Evolutionary conservation across 352 stramenopile species (phyloP), one percentile per base, ranked within the genome.

Genomic region (Pythium angustatum): DNA sequence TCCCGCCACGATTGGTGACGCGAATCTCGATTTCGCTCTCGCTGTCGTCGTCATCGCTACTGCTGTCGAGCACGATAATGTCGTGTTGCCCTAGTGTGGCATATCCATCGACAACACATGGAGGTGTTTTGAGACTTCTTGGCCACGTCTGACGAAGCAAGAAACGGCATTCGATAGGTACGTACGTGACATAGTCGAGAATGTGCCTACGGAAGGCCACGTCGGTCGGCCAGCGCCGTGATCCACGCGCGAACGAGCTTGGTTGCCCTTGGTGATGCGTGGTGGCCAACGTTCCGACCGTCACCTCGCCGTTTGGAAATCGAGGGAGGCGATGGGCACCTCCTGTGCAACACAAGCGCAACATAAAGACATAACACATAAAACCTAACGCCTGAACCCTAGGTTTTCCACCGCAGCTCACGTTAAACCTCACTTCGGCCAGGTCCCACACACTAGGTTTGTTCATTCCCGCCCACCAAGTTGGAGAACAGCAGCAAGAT

Each of bases 61-160:
- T 71, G 63, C 51, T 43, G 38, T 38, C 30, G 8, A 70, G 11
- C 2, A 71, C 57, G 43, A 71, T 66, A 27, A 66, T 28, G 26
- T 66, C 64, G 19, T 27, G 31, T n/a, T 50, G 0, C 21, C 38
- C 63, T 70, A 10, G 1, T 6, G 30, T 30, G 5, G 3, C 47
- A 27, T 14, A 43, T 43, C 36, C 24, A 58, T 33, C n/a, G 15
- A 26, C 30, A 27, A n/a, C n/a, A n/a, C n/a, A n/a, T n/a, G n/a
- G n/a, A n/a, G n/a, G n/a, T n/a, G 53, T 60, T 44, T 9, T 57
- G 49, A 66, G 48, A 8, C 33, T 49, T 40, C 34, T 28, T 52
- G 59, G n/a, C 38, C 27, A 31, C 28, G 17, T 5, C 14, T 40
- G 40, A 53, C 11, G 17, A 12, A 12, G 7, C 19, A 15, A 24